Conservation (phyloP, 2,329 filamentous ascomycete genomes). For the Pestalotiopsis sp. region DNA sequence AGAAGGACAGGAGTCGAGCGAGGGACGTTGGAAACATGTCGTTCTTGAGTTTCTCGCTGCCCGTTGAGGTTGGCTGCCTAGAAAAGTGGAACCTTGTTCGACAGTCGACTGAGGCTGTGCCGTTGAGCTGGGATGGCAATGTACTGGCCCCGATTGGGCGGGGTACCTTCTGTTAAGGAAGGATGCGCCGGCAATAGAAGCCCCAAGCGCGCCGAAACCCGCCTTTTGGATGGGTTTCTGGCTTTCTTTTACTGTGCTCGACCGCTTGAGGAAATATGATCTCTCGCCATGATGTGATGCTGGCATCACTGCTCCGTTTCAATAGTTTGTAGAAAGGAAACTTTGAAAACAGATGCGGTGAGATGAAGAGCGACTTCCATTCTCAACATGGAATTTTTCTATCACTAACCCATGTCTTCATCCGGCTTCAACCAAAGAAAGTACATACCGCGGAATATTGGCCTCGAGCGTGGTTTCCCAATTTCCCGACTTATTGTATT, state of each 20-base stretch:
- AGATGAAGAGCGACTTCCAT: too few relatives aligned
- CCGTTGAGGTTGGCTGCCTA: constrained; percentile 6
- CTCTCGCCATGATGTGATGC: neutral
- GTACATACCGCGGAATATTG: too few relatives aligned
- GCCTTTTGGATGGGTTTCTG: neutral
- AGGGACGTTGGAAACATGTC: neutral
- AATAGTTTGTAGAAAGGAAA: neutral
- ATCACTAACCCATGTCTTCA: too few relatives aligned
- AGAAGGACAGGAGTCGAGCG: neutral
- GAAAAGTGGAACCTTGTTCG: neutral
- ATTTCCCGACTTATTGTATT: neutral
- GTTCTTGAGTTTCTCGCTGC: constrained; percentile 5
- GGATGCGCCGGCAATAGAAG: neutral
- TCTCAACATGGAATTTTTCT: too few relatives aligned
- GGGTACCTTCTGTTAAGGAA: neutral
- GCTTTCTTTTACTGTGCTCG: neutral
- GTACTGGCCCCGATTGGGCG: neutral
- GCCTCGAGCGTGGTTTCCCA: too few relatives aligned
- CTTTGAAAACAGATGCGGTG: too few relatives aligned
- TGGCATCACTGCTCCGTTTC: neutral
- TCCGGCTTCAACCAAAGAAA: too few relatives aligned
- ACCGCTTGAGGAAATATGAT: neutral
- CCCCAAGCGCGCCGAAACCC: neutral
- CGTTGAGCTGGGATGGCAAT: neutral
- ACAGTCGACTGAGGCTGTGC: constrained; percentile 3